Base-by-base conservation (phyloP, 805 yeast species). In the Blastobotrys chiropterorum region DNA sequence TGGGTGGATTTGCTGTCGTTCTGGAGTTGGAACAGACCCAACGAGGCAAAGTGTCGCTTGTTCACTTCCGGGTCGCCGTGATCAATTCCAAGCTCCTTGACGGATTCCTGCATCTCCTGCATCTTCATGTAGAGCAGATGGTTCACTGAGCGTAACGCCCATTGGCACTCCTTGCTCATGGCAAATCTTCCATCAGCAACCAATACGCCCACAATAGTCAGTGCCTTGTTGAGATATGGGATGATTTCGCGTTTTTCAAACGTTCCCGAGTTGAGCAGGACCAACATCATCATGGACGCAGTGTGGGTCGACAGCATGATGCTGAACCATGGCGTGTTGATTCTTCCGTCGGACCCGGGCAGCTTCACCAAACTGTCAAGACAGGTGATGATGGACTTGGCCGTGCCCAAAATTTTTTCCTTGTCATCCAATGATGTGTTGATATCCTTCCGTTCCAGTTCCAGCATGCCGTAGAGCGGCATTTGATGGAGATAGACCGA, bases 111-210 rank as follows among this genome's bases (percentile, higher is more conserved):
- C n/a, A 77, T 70, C 49, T 74, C 74, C 45, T 70, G 63, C 49
- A 78, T 65, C 46, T 79, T 66, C 48, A 77, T 63, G n/a, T 74
- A 64, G 45, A 77, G 65, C 58, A 80, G 72, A 53, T 76, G 78
- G 59, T 79, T 80, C 53, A 79, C 66, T 71, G 75, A 77, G 55
- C 79, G 79, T 42, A 82, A 59, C 1, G 78, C 80, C 86, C 86
- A 82, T n/a, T 79, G 59, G 59, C 83, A 78, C 61, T 81, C 86
- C 44, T 73, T 70, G 11, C 76, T 77, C 86, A 81, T 81, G 8
- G 50, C 53, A 48, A 63, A 60, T 43, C 63, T 51, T 15, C 61
- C 63, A 15, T 60, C 61, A 2, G 39, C 50, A 2, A 52, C 61
- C 2, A 62, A 40, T 19, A 34, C 48, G 6, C 58, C 59, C 3